Percentiles rank a stretch among this genome's conserved stretches.
phyloP scores from a whole-genome alignment of 306 rosid genomes.

The Datisca glomerata region DNA sequence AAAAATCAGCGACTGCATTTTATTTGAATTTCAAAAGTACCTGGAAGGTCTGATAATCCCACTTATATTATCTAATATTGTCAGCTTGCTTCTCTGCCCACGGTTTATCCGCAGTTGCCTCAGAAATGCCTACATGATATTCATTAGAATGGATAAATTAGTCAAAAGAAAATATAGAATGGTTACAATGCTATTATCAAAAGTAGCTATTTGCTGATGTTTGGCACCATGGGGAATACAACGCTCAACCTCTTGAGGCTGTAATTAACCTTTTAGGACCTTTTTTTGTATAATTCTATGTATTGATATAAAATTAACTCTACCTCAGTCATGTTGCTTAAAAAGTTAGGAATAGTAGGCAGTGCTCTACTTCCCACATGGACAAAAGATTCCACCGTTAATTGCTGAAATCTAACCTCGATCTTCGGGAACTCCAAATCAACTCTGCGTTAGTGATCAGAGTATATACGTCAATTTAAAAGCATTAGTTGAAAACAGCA shows the following conservation, averaged over 20 bases:
- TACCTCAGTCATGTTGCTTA: conserved; percentile 85
- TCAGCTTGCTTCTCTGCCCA: conserved; percentile 64
- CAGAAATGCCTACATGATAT: conserved; percentile 40
- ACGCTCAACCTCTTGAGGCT: too few relatives aligned
- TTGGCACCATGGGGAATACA: not conserved
- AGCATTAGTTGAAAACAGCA: not conserved
- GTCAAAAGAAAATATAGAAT: conserved; percentile 1
- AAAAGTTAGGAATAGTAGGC: conserved; percentile 87
- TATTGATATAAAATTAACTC: not conserved
- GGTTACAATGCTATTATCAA: too few relatives aligned
- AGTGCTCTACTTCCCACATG: conserved; percentile 94
- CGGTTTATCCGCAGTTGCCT: conserved; percentile 45
- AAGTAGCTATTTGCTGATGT: too few relatives aligned
- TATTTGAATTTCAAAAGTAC: conserved; percentile 18
- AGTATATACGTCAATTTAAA: not conserved
- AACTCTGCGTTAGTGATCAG: conserved; percentile 39
- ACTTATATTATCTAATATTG: conserved; percentile 59
- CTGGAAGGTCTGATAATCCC: conserved; percentile 90
- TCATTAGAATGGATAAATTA: not conserved
- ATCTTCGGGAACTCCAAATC: conserved; percentile 78
- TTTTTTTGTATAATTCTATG: too few relatives aligned
- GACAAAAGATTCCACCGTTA: conserved; percentile 73
- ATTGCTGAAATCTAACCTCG: conserved; percentile 76
- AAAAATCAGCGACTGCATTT: conserved; percentile 1
- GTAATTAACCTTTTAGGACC: too few relatives aligned